Evolutionary conservation across 2,329 filamentous ascomycete species (phyloP), one percentile per base, ranked within the genome.

Genomic region (Stachybotrys chlorohalonatus): DNA sequence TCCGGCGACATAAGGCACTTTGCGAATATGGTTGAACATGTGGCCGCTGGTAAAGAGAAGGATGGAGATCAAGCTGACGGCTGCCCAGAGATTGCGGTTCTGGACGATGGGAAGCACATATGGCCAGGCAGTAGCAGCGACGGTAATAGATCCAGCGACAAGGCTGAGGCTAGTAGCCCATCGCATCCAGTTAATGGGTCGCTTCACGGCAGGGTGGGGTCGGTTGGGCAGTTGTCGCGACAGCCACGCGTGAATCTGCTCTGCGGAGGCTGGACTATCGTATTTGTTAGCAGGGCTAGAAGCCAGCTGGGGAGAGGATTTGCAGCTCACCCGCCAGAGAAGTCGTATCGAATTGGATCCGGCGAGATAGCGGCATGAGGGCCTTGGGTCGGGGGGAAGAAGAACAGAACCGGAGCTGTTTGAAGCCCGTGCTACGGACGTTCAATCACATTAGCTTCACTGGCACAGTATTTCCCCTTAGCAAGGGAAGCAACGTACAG

Each of bases 1-100:
- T 47, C 87, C 89, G 47, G 85, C 80, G 36, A 97, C 90, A 64
- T 99, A 99, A 3, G 94, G 94, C 3, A 95, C 90, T 70, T 94
- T 93, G 63, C 95, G 84, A 67, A 99, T 99, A 68, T 96, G 92
- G 72, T 97, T 99, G 81, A 95, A 99, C 95, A 99, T 99, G 73
- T 97, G 92, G 46, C 94, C 95, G 63, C 89, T 94, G 50, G 88
- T 96, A 74, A 97, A 99, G 55, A 96, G 78, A 47, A 99, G 81
- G 59, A 99, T 92, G 13, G 85, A 79, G 64, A 97, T 91, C 62
- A 99, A 76, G 71, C 89, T 95, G 64, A 95, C 73, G 24, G 89
- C 90, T 30, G 93, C 92, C 94, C 94, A 99, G 16, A 97, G 74
- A 65, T 95, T 97, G 62, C 93, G 87, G 76, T 87, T 96, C 70